Evolutionary conservation across 257 asterid genomes (phyloP).

Genomic region (Anisodus tanguticus): DNA sequence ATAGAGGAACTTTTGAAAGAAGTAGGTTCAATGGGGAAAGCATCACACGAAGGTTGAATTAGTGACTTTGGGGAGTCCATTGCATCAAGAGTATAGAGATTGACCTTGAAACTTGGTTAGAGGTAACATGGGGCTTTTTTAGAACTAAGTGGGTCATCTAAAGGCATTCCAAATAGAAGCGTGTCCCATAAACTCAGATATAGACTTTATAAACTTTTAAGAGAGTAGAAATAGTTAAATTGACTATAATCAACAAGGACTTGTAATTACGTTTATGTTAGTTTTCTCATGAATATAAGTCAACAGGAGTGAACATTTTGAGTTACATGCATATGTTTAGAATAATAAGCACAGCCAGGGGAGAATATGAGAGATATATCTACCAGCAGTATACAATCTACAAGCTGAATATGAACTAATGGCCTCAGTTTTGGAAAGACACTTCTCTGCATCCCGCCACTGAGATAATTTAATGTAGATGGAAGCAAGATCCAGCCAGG

Average conservation of each 20-base stretch:
- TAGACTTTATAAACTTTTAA: background rate
- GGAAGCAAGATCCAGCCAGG: constrained; percentile 87
- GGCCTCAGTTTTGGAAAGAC: constrained; percentile 70
- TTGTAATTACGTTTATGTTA: background rate
- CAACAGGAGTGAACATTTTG: background rate
- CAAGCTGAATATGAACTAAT: constrained; percentile 59
- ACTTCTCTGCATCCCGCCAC: constrained; percentile 83
- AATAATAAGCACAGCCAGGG: background rate
- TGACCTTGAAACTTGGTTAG: background rate
- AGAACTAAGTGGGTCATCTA: background rate
- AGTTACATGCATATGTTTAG: background rate
- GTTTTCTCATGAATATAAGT: constrained; percentile 9
- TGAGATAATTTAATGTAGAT: constrained; percentile 67
- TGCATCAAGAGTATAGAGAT: no score
- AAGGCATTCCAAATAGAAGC: background rate
- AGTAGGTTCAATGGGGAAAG: constrained; percentile 12
- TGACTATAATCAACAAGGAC: background rate
- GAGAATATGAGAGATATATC: constrained; percentile 18
- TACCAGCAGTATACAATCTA: constrained; percentile 83
- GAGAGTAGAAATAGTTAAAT: background rate
- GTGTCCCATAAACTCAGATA: background rate
- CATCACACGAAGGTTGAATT: background rate
- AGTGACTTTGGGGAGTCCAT: no score
- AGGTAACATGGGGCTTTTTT: background rate
- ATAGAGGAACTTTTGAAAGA: background rate